Evolutionary conservation across 768 basidiomycete species (phyloP).

Genomic region (Solioccasus polychromus): DNA sequence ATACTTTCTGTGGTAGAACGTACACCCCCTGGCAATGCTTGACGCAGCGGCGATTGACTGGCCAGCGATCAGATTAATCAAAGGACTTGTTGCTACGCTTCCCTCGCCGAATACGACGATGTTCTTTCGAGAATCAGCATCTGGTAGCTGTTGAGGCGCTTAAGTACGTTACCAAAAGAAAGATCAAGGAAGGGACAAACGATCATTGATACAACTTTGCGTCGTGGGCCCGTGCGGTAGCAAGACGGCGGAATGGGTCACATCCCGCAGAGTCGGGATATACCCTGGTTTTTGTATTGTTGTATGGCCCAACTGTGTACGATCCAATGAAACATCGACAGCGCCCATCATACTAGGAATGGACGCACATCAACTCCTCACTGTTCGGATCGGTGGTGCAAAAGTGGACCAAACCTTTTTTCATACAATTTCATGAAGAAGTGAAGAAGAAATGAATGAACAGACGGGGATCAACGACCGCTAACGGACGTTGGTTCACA

Average conservation of each 20-base stretch:
- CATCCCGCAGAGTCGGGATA: conserved; percentile 1
- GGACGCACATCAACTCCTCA: too few species aligned
- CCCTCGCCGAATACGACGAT: conserved; percentile 28
- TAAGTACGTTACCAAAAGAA: too few species aligned
- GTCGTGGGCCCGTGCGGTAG: conserved; percentile 20
- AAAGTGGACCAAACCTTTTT: too few species aligned
- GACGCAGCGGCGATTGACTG: conserved; percentile 38
- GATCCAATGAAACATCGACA: conserved; percentile 18
- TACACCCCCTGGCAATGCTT: conserved; percentile 33
- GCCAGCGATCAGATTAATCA: conserved; percentile 40
- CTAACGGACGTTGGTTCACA: too few species aligned
- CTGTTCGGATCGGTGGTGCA: too few species aligned
- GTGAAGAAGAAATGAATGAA: too few species aligned
- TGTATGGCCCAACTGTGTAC: too few species aligned
- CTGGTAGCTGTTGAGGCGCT: too few species aligned
- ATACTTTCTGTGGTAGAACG: conserved; percentile 30
- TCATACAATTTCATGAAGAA: too few species aligned
- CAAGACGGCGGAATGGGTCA: conserved; percentile 11
- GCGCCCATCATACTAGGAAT: conserved; percentile 19
- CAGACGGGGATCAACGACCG: too few species aligned
- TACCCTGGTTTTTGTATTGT: too few species aligned
- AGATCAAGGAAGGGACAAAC: conserved; percentile 15
- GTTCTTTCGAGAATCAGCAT: conserved; percentile 17
- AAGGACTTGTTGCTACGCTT: conserved; percentile 38
- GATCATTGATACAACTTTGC: conserved; percentile 9